Evolutionary conservation across 1,139 yeast species (phyloP).

Genomic region (Sugiyamaella japonica): DNA sequence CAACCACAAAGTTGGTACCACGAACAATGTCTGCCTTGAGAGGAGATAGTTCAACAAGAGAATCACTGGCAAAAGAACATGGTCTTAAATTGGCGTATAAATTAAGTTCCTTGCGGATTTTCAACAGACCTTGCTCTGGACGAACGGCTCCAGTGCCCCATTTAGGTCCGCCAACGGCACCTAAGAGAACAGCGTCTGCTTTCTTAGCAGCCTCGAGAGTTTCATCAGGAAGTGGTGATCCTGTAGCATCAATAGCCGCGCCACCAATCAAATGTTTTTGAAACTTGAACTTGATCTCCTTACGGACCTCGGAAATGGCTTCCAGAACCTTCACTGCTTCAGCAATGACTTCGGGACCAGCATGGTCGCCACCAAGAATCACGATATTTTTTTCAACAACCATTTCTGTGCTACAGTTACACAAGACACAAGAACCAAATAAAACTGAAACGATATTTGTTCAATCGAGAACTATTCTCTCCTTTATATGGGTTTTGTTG

Average conservation of each 20-base stretch:
- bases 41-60: conserved; percentile 82
- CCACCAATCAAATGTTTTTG: conserved; percentile 91
- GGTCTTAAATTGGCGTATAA: conserved; percentile 96
- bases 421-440: background rate
- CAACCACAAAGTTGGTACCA: conserved; percentile 90
- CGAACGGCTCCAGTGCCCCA: conserved; percentile 94
- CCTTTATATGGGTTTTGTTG: conserved; percentile 1
- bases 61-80: conserved; percentile 88
- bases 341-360: conserved; percentile 82
- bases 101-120: conserved; percentile 91
- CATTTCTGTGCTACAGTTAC: background rate
- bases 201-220: conserved; percentile 80
- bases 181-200: conserved; percentile 90
- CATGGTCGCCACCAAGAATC: conserved; percentile 94
- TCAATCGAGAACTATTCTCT: background rate
- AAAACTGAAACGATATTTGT: background rate
- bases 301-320: conserved; percentile 68
- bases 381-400: conserved; percentile 64
- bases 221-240: conserved; percentile 86
- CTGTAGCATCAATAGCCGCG: conserved; percentile 97
- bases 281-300: conserved; percentile 67
- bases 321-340: conserved; percentile 91
- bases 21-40: conserved; percentile 77
- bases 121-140: conserved; percentile 94
- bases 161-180: conserved; percentile 99